A percentile compares a stretch with the other conserved stretches of the same genome.
These are phyloP conservation scores for Paramecium tetraurelia DNA, from an alignment of 73 alveolate genomes.

Conservation along the genomic window DNA sequence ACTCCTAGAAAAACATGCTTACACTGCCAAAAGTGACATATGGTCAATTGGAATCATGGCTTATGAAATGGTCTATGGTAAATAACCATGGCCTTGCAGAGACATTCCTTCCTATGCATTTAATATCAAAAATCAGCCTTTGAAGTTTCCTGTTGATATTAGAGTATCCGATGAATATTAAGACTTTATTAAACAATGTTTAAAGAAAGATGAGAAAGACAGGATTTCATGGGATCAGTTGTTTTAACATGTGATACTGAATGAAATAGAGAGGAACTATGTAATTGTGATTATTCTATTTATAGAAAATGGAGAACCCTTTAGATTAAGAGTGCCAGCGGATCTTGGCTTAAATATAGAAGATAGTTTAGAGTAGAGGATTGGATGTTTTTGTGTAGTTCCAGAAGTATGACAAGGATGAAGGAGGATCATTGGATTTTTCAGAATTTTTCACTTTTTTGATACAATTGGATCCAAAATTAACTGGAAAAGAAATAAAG, in stretches of 20 bases:
- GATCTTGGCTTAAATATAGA: background rate
- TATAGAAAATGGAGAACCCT: background rate
- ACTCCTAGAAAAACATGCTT: background rate
- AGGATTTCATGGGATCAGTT: conserved; percentile 48
- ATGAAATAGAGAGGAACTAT: background rate
- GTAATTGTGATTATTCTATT: background rate
- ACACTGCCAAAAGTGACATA: conserved; percentile 53
- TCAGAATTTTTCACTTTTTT: background rate
- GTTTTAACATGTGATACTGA: background rate
- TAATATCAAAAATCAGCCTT: background rate
- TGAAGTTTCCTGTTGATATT: conserved; percentile 8
- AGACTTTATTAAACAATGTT: conserved; percentile 39
- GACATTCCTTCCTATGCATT: background rate
- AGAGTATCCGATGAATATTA: conserved; percentile 3
- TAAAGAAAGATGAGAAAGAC: conserved; percentile 2
- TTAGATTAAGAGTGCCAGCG: background rate
- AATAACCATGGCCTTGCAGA: conserved; percentile 57
- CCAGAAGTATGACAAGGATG: background rate
- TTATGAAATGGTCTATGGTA: conserved; percentile 62
- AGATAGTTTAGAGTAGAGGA: background rate
- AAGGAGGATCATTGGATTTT: conserved; percentile 15
- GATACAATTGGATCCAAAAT: background rate
- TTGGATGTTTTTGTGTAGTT: background rate
- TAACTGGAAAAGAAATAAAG: background rate
- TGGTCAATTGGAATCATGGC: conserved; percentile 56